Evolutionary conservation across 495 filamentous ascomycete species (phyloP).

Genomic region (Penicillium tannophilum): DNA sequence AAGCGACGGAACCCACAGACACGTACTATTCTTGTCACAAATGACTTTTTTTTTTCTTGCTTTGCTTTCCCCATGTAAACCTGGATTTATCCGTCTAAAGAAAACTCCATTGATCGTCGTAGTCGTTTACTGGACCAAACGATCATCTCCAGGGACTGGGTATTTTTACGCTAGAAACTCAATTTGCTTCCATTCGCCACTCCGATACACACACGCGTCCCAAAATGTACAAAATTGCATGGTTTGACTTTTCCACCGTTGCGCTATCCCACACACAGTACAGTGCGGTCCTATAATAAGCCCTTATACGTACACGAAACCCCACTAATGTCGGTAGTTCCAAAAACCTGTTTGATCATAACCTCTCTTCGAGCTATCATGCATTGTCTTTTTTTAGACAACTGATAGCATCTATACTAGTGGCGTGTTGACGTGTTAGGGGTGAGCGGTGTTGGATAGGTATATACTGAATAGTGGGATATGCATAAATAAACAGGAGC

Average conservation of each 20-base stretch:
- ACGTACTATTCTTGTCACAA: not conserved
- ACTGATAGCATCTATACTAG: not conserved
- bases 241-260: slow-evolving; percentile 20
- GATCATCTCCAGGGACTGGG: slow-evolving; percentile 1
- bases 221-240: slow-evolving; percentile 12
- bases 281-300: slow-evolving; percentile 18
- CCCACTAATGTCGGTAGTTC: slow-evolving; percentile 3
- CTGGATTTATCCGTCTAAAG: not conserved
- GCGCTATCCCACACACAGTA: slow-evolving; percentile 17
- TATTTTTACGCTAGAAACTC: slow-evolving; percentile 11
- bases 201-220: slow-evolving; percentile 11
- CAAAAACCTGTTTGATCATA: not conserved
- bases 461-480: not conserved
- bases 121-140: not conserved
- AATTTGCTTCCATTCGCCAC: slow-evolving; percentile 10
- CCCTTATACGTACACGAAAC: slow-evolving; percentile 1
- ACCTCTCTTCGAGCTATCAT: not conserved
- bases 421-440: not conserved
- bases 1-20: not conserved
- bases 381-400: not conserved
- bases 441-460: not conserved
- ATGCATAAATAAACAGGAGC: not conserved
- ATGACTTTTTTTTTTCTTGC: not conserved
- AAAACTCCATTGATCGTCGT: slow-evolving; percentile 13
- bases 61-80: not conserved